Evolutionary conservation across 1,284 basidiomycete species (phyloP).

Genomic region (Sporisorium scitamineum): DNA sequence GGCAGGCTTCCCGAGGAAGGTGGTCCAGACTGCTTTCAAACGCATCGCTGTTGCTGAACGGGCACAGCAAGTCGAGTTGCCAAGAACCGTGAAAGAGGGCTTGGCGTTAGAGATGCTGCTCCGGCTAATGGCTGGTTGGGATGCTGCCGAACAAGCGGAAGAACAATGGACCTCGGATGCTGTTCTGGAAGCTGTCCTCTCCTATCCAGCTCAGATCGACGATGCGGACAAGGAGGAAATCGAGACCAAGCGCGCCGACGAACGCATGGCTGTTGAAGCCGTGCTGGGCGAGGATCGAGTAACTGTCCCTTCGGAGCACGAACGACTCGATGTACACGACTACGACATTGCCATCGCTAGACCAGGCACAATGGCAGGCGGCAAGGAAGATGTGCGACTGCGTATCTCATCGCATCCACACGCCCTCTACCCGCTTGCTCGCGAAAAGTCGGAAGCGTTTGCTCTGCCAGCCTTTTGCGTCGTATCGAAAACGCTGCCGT

Average conservation of each 20-base stretch:
- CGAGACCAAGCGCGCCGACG: conserved; percentile 74
- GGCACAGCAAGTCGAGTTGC: conserved; percentile 10
- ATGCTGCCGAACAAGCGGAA: conserved; percentile 11
- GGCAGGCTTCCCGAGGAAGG: conserved; percentile 83
- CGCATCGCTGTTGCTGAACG: conserved; percentile 21
- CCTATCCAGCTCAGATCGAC: conserved; percentile 12
- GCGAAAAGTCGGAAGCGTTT: conserved; percentile 17
- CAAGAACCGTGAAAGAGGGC: conserved; percentile 36
- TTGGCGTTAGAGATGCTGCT: conserved; percentile 54
- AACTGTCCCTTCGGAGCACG: conserved; percentile 54
- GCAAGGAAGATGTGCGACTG: conserved; percentile 74
- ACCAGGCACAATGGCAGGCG: conserved; percentile 32
- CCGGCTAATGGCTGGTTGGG: conserved; percentile 39
- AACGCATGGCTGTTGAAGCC: conserved; percentile 76
- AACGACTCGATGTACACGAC: conserved; percentile 65
- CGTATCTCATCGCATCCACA: conserved; percentile 76
- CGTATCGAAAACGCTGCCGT: conserved; percentile 78
- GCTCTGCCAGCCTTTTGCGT: conserved; percentile 81
- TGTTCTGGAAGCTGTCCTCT: conserved; percentile 20
- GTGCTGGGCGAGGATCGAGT: conserved; percentile 71
- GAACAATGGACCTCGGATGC: conserved; percentile 34
- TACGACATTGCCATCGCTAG: conserved; percentile 65
- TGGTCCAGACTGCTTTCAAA: conserved; percentile 75
- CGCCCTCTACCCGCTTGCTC: conserved; percentile 70
- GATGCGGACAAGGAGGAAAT: conserved; percentile 56